Percentiles rank a stretch among this genome's conserved stretches.
Evolutionary conservation across 164 flowering plant genomes (phyloP).

Genomic region (Cinnamomum micranthum): DNA sequence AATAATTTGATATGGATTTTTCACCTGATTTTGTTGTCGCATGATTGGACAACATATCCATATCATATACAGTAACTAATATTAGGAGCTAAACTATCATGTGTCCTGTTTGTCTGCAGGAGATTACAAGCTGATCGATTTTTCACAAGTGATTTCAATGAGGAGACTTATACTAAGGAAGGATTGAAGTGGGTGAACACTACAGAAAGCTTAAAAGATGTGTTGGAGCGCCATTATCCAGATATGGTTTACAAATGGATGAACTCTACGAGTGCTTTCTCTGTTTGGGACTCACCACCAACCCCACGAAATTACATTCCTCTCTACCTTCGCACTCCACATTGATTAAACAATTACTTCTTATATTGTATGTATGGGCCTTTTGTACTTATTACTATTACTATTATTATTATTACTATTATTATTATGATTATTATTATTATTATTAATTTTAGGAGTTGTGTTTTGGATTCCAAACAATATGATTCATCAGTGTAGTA

Average conservation of each 20-base stretch:
- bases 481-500: too few species aligned
- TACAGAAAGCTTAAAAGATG: conserved; percentile 41
- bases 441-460: too few species aligned
- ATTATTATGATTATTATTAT: too few species aligned
- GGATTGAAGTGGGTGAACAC: conserved; percentile 45
- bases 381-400: too few species aligned
- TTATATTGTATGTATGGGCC: too few species aligned
- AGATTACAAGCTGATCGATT: conserved; percentile 41
- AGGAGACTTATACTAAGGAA: conserved; percentile 32
- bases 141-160: conserved; percentile 37
- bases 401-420: too few species aligned
- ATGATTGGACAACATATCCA: too few species aligned
- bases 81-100: neutral
- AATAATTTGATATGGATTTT: neutral
- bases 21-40: neutral
- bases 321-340: conserved; percentile 32
- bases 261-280: conserved; percentile 39
- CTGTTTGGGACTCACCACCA: conserved; percentile 38
- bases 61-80: too few species aligned
- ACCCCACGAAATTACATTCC: conserved; percentile 24
- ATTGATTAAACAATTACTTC: neutral
- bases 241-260: conserved; percentile 32
- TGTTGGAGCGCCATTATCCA: conserved; percentile 32
- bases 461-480: too few species aligned
- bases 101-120: conserved; percentile 19